These are phyloP conservation scores for Farysia itapuensis DNA, from an alignment of 1,284 basidiomycete species.

Conservation along the genomic window DNA sequence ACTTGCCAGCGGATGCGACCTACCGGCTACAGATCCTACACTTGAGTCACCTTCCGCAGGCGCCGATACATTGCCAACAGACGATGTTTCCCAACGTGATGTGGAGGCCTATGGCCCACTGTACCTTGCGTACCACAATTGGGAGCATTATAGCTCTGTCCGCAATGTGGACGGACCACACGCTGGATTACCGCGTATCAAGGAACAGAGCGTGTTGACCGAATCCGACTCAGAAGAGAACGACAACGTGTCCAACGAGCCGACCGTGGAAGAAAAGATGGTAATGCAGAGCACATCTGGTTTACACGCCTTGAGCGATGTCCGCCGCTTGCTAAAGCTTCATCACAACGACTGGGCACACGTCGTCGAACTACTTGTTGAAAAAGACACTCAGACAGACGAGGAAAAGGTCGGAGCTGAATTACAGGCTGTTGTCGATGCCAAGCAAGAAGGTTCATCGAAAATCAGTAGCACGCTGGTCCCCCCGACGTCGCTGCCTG, in stretches of 20 bases:
- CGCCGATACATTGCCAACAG: slow-evolving; percentile 1
- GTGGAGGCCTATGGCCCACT: slow-evolving; percentile 50
- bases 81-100: background rate
- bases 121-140: slow-evolving; percentile 72
- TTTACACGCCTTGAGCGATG: slow-evolving; percentile 16
- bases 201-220: slow-evolving; percentile 62
- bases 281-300: slow-evolving; percentile 43
- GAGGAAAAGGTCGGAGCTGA: slow-evolving; percentile 31
- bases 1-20: slow-evolving; percentile 1
- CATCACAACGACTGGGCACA: slow-evolving; percentile 40
- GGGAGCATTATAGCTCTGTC: slow-evolving; percentile 92
- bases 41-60: background rate
- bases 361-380: slow-evolving; percentile 38
- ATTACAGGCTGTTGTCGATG: slow-evolving; percentile 10
- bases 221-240: slow-evolving; percentile 9
- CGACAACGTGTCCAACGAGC: slow-evolving; percentile 2
- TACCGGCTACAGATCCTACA: slow-evolving; percentile 2
- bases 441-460: background rate
- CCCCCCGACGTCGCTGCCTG: slow-evolving; percentile 31
- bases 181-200: slow-evolving; percentile 72
- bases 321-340: slow-evolving; percentile 28
- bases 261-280: slow-evolving; percentile 35
- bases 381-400: slow-evolving; percentile 27
- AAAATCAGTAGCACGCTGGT: background rate
- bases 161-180: slow-evolving; percentile 83